phyloP scores from a whole-genome alignment of 257 asterid species.

The Fraxinus quadrangulata region DNA sequence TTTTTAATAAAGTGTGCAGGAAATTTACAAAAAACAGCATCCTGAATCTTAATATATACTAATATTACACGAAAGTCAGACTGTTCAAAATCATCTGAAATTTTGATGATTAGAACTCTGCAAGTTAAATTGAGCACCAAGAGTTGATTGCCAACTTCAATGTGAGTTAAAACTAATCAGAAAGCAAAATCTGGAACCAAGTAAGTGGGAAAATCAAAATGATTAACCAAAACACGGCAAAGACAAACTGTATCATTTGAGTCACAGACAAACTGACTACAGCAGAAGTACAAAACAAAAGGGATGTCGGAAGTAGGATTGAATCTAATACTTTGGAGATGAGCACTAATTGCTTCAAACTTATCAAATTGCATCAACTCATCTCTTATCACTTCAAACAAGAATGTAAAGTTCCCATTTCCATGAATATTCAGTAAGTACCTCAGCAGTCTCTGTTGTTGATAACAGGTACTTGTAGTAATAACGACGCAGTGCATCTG shows the following conservation, averaged over 20 bases:
- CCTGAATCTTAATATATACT: background rate
- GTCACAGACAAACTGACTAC: constrained; percentile 8
- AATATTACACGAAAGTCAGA: constrained; percentile 15
- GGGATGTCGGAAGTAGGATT: constrained; percentile 8
- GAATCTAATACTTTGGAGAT: constrained; percentile 20
- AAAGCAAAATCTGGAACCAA: constrained; percentile 11
- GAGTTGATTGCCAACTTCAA: constrained; percentile 14
- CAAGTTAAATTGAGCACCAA: constrained; percentile 17
- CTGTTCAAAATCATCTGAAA: constrained; percentile 9
- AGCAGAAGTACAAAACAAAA: constrained; percentile 25
- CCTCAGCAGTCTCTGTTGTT: constrained; percentile 90
- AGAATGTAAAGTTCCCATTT: constrained; percentile 14
- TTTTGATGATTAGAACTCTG: constrained; percentile 2
- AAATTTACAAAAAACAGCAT: background rate
- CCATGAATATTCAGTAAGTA: constrained; percentile 36
- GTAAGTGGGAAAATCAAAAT: background rate
- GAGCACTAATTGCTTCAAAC: constrained; percentile 19
- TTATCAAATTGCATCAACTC: constrained; percentile 17
- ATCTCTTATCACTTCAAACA: constrained; percentile 18
- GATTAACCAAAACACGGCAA: constrained; percentile 1
- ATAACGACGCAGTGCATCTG: constrained; percentile 95
- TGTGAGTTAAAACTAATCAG: background rate
- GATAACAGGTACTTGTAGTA: constrained; percentile 90
- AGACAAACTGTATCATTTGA: background rate
- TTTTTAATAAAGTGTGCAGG: background rate